These are phyloP conservation scores for Escovopsis sp. DNA, from an alignment of 2,329 filamentous ascomycete genomes.

Conservation along the genomic window DNA sequence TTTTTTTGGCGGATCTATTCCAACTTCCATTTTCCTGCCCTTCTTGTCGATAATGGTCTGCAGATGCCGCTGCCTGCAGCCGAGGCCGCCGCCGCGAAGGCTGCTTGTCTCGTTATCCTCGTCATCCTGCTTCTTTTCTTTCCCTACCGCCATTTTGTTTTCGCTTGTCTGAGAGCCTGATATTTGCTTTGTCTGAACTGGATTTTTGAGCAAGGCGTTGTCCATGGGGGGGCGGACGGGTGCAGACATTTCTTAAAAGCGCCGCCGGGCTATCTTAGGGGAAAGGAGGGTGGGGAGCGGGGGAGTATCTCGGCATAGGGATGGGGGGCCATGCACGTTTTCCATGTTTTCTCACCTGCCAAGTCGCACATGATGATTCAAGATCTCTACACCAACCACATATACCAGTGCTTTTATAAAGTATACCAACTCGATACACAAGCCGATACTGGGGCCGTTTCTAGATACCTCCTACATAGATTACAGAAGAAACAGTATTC, in stretches of 20 bases:
- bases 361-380: constrained; percentile 2
- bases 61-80: background rate
- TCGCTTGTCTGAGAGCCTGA: background rate
- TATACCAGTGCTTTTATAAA: too few relatives aligned
- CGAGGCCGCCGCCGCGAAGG: background rate
- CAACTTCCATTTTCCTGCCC: background rate
- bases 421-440: too few relatives aligned
- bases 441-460: too few relatives aligned
- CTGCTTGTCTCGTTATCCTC: background rate
- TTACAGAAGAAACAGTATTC: too few relatives aligned
- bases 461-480: too few relatives aligned
- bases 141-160: background rate
- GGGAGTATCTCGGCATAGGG: too few relatives aligned
- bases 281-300: too few relatives aligned
- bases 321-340: background rate
- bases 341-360: background rate
- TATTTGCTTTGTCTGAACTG: background rate
- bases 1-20: background rate
- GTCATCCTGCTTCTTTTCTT: background rate
- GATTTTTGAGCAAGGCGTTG: constrained; percentile 1
- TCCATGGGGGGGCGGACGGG: background rate
- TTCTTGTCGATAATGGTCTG: background rate
- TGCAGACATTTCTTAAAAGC: background rate
- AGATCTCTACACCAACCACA: background rate
- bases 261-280: background rate